These are phyloP conservation scores for Boechera retrofracta DNA, from an alignment of 345 rosid genomes.

Conservation along the genomic window DNA sequence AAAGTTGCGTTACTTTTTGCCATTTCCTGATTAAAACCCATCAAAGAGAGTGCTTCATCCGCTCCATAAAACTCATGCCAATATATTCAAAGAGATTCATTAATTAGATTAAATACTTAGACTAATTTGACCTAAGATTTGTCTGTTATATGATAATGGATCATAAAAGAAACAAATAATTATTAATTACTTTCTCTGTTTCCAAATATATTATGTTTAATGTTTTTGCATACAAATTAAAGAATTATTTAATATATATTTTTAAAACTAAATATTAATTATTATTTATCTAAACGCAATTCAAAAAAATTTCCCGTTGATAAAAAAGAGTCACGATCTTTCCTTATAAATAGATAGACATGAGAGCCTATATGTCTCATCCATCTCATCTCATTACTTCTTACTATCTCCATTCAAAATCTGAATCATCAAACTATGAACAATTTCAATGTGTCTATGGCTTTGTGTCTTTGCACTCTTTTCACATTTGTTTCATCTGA, in stretches of 20 bases:
- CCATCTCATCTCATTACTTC: not conserved
- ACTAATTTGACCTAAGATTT: not conserved
- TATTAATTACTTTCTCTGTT: too few species aligned
- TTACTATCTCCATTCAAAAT: constrained; percentile 12
- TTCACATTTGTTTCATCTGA: constrained; percentile 16
- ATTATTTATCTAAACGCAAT: too few species aligned
- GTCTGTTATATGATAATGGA: not conserved
- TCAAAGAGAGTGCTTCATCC: constrained; percentile 17
- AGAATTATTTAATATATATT: too few species aligned
- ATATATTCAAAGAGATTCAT: not conserved
- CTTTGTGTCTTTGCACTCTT: constrained; percentile 19
- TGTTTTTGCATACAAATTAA: too few species aligned
- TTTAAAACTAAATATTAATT: too few species aligned
- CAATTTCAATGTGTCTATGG: not conserved
- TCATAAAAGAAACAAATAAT: not conserved
- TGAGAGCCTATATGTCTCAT: not conserved
- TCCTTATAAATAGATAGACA: constrained; percentile 22
- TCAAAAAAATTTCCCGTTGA: too few species aligned
- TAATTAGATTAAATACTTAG: not conserved
- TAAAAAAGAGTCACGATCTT: not conserved
- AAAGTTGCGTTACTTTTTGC: not conserved
- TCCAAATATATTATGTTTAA: too few species aligned
- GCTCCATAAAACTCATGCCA: constrained; percentile 20
- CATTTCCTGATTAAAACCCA: not conserved
- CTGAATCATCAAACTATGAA: constrained; percentile 12